Conservation (phyloP, 495 filamentous ascomycete species). For the Trichoderma erinaceum region DNA sequence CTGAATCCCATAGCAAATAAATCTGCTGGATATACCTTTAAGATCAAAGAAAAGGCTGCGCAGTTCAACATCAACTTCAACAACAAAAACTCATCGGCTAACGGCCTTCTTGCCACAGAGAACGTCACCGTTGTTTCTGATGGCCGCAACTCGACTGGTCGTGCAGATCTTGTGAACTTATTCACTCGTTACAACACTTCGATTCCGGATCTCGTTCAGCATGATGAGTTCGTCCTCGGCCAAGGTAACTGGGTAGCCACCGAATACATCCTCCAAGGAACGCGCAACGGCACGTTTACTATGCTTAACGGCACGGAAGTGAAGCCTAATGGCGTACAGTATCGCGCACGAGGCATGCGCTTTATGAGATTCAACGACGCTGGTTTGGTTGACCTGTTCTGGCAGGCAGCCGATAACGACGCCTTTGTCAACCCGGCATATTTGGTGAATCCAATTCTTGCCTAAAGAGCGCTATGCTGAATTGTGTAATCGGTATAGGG, state of each 20-base stretch:
- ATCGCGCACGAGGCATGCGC: not conserved
- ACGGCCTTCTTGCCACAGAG: not conserved
- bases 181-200: not conserved
- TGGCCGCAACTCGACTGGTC: not conserved
- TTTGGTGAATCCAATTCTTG: not conserved
- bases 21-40: not conserved
- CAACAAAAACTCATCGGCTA: not conserved
- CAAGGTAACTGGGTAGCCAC: not conserved
- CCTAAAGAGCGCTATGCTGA: not conserved
- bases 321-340: not conserved
- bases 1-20: not conserved
- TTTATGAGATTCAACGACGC: not conserved
- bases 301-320: not conserved
- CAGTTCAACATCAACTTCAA: not conserved
- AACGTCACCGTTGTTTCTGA: conserved; percentile 1
- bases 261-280: not conserved
- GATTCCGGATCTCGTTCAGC: not conserved
- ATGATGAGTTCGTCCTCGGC: not conserved
- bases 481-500: not conserved
- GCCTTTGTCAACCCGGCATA: not conserved
- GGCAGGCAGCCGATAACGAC: not conserved
- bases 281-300: not conserved
- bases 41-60: not conserved
- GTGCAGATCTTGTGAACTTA: not conserved
- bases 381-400: not conserved